Conservation (phyloP, 2,329 filamentous ascomycete genomes). For the Trichoderma sp. region DNA sequence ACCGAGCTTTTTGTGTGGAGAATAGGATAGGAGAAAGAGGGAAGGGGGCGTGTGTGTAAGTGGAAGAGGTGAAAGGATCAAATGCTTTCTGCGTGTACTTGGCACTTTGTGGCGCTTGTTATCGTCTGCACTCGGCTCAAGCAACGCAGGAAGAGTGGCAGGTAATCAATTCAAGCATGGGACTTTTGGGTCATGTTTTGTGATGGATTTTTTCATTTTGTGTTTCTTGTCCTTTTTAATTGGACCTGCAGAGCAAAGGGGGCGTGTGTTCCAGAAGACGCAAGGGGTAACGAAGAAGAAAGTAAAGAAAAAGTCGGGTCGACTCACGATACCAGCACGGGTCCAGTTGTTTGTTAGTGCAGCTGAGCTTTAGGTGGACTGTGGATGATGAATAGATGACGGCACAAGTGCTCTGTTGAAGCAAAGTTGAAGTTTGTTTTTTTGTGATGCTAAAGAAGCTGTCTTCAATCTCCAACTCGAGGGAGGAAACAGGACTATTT, state of each 20-base stretch:
- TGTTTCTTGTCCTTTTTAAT: neutral
- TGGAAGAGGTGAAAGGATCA: neutral
- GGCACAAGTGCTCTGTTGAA: neutral
- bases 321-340: constrained; percentile 4
- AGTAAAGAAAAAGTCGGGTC: neutral
- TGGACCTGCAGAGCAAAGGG: neutral
- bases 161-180: neutral
- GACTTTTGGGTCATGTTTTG: neutral
- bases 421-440: neutral
- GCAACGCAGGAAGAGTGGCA: neutral
- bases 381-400: constrained; percentile 17
- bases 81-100: neutral
- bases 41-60: constrained; percentile 8
- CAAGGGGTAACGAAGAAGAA: neutral
- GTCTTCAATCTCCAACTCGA: neutral
- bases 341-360: constrained; percentile 3
- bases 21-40: neutral
- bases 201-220: neutral
- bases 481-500: constrained; percentile 6
- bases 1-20: constrained; percentile 8
- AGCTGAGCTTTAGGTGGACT: neutral
- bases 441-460: neutral
- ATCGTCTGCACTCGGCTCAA: constrained; percentile 17
- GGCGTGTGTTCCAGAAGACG: neutral
- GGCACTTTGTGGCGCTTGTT: neutral